A percentile compares a stretch with the other conserved stretches of the same genome.
phyloP scores from a whole-genome alignment of 2,329 filamentous ascomycete species.

The Alternaria angustiovoidea region DNA sequence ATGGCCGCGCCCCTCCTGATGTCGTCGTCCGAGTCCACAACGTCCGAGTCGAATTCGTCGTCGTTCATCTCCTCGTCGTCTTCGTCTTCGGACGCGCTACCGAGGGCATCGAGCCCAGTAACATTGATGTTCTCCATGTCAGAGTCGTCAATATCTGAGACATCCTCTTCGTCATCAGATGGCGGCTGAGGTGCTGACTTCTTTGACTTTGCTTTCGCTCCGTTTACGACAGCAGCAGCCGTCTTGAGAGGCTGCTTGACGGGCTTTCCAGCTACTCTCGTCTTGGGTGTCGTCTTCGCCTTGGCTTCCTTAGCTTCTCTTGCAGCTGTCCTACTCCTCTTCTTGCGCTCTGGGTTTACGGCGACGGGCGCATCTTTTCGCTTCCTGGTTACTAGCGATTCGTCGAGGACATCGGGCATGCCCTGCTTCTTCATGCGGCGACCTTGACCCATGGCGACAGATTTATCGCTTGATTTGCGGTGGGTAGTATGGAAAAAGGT shows the following conservation, averaged over 20 bases:
- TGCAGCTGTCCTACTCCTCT: slow-evolving; percentile 59
- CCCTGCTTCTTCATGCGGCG: slow-evolving; percentile 97
- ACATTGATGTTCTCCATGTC: slow-evolving; percentile 45
- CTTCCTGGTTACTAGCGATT: slow-evolving; percentile 79
- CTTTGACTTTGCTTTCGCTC: slow-evolving; percentile 43
- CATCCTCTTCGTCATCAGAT: slow-evolving; percentile 41
- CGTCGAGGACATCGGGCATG: slow-evolving; percentile 80
- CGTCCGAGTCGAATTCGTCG: slow-evolving; percentile 52
- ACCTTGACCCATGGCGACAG: slow-evolving; percentile 76
- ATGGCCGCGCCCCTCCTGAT: slow-evolving; percentile 64
- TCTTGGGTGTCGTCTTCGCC: slow-evolving; percentile 28
- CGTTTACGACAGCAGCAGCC: slow-evolving; percentile 52
- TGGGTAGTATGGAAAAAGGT: slow-evolving; percentile 2
- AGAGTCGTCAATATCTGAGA: slow-evolving; percentile 29
- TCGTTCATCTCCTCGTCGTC: slow-evolving; percentile 50
- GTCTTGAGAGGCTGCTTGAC: slow-evolving; percentile 36
- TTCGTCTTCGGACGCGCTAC: slow-evolving; percentile 49
- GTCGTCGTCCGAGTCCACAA: slow-evolving; percentile 70
- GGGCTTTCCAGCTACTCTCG: slow-evolving; percentile 15
- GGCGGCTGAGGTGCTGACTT: slow-evolving; percentile 41
- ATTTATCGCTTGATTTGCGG: neutral
- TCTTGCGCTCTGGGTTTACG: slow-evolving; percentile 63
- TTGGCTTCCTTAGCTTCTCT: slow-evolving; percentile 32
- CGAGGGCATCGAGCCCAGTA: slow-evolving; percentile 51
- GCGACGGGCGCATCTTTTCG: slow-evolving; percentile 76